phyloP scores from a whole-genome alignment of 768 basidiomycete species.

The Sporobolomyces phaffii region DNA sequence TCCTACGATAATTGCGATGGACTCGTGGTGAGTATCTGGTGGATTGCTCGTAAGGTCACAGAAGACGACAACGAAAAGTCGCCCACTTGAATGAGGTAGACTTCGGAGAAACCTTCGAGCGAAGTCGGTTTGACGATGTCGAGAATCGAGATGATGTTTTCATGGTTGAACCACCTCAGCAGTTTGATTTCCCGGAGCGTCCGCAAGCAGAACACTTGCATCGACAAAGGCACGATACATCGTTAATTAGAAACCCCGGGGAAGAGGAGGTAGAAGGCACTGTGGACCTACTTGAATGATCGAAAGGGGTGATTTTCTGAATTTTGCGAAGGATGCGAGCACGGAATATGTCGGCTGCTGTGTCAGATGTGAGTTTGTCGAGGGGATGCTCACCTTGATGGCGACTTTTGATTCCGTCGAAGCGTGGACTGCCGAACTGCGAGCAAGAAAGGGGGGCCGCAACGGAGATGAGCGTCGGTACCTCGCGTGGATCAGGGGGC shows the following conservation, averaged over 20 bases:
- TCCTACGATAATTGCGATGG: conserved; percentile 39
- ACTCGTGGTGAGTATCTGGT: neutral
- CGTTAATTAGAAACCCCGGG: neutral
- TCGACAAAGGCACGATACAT: neutral
- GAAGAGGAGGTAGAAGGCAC: neutral
- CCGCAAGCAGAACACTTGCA: conserved; percentile 65
- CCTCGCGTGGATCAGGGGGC: too few relatives aligned
- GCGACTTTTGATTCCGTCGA: conserved; percentile 87
- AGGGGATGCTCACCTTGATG: conserved; percentile 56
- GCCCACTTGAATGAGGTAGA: conserved; percentile 55
- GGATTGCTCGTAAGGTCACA: neutral
- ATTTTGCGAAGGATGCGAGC: too few relatives aligned
- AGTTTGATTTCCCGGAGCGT: conserved; percentile 91
- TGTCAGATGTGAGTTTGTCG: too few relatives aligned
- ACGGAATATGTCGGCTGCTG: too few relatives aligned
- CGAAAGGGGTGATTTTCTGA: conserved; percentile 87
- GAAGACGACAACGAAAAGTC: neutral
- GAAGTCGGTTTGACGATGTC: conserved; percentile 79
- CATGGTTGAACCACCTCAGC: conserved; percentile 48
- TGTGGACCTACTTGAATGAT: conserved; percentile 74
- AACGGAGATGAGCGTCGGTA: neutral
- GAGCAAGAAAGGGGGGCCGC: neutral
- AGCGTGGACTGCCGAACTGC: conserved; percentile 70
- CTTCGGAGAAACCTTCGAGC: conserved; percentile 78
- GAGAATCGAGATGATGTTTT: conserved; percentile 78